Evolutionary conservation across 2,329 filamentous ascomycete species (phyloP), one percentile per base, ranked within the genome.

Genomic region (Penicillium aurantiogriseum): DNA sequence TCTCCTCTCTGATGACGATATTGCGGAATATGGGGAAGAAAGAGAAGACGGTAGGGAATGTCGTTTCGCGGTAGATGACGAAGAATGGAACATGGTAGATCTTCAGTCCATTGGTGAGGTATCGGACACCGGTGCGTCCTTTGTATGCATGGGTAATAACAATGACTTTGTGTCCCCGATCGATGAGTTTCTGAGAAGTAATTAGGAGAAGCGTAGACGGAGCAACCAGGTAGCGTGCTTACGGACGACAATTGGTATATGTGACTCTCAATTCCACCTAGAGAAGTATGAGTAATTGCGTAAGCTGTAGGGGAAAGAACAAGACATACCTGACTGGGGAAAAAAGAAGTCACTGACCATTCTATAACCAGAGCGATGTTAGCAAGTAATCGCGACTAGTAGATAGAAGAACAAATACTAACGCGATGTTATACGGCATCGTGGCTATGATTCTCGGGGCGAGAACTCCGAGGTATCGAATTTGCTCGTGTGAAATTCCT

Each of bases 281-380:
- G 4, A 48, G 38, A 50, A 17, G 39, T 69, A 33, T 69, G 29
- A 72, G 65, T 9, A 48, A 31, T 1, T 49, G 21, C 7, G 1
- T 9, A n/a, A 15, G 17, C 15, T 27, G 21, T n/a, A 39, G 21
- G 42, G 25, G 36, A 15, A 25, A 9, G n/a, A 42, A 19, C 31
- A 47, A 11, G 23, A 54, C 75, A 52, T 72, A 81, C 81, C 92
- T 51, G 94, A 93, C 71, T 97, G 93, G 15, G 94, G 94, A 73
- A 95, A 99, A 87, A 99, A 99, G 83, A 96, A 97, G 81, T 99
- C 94, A 84, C 93, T 92, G 75, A 97, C 90, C 94, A 99, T 99
- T 58, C 84, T 87, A 64, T 13, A 56, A 13, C 27, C 10, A 19
- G 21, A 57, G 35, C 40, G 42, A 52, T 47, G 48, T 69, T 62